Conservation (phyloP, 768 basidiomycete species). For the Kwoniella bestiolae region DNA sequence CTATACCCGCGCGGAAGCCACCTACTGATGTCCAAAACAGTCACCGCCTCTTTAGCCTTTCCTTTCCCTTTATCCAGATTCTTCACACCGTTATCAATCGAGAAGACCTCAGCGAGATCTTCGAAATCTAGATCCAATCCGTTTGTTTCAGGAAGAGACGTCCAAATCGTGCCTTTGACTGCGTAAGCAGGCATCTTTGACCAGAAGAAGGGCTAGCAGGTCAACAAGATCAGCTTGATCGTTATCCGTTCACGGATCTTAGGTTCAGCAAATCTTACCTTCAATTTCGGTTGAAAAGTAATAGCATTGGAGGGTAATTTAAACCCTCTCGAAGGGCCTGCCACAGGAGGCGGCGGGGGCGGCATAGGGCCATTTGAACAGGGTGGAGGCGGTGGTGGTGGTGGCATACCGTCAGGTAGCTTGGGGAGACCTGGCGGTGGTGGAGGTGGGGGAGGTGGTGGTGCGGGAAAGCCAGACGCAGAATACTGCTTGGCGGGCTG, state of each 20-base stretch:
- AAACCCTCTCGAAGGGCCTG: conserved; percentile 26
- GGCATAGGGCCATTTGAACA: conserved; percentile 10
- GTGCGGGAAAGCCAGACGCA: background rate
- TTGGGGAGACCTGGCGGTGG: conserved; percentile 7
- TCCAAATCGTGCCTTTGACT: conserved; percentile 70
- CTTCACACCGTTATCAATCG: conserved; percentile 56
- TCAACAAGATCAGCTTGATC: background rate
- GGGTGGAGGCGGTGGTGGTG: conserved; percentile 20
- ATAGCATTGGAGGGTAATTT: conserved; percentile 14
- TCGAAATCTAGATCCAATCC: conserved; percentile 64
- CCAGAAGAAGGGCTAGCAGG: conserved; percentile 80
- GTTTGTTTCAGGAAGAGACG: conserved; percentile 59
- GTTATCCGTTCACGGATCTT: background rate
- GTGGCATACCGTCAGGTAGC: conserved; percentile 6
- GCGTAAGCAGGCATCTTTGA: conserved; percentile 68
- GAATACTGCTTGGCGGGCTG: conserved; percentile 3
- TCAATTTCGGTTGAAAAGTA: conserved; percentile 50
- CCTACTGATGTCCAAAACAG: conserved; percentile 71
- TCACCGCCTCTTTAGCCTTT: conserved; percentile 67
- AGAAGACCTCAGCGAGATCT: conserved; percentile 76
- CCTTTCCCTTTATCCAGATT: conserved; percentile 58
- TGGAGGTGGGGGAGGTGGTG: conserved; percentile 6
- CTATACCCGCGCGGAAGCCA: background rate
- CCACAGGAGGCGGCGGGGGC: conserved; percentile 46
- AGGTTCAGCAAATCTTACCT: conserved; percentile 21